These are phyloP conservation scores for Fusarium metavorans DNA, from an alignment of 2,329 filamentous ascomycete species.

Conservation along the genomic window DNA sequence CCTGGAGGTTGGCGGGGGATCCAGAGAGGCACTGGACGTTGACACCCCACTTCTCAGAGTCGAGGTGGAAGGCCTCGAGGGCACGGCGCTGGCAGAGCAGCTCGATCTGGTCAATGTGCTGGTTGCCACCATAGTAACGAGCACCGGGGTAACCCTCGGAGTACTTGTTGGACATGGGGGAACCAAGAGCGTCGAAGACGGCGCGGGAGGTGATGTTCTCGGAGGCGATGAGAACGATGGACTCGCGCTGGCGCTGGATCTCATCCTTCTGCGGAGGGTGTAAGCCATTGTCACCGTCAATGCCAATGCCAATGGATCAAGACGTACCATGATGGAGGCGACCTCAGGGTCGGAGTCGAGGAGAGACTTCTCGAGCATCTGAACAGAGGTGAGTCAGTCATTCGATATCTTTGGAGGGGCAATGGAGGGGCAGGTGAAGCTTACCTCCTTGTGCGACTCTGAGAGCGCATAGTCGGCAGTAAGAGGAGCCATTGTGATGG, in stretches of 20 bases:
- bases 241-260: slow-evolving; percentile 97
- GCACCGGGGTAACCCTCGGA: slow-evolving; percentile 98
- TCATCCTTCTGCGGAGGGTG: slow-evolving; percentile 77
- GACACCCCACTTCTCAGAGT: slow-evolving; percentile 94
- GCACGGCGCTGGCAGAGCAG: slow-evolving; percentile 94
- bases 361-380: slow-evolving; percentile 97
- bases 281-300: slow-evolving; percentile 43
- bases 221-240: slow-evolving; percentile 97
- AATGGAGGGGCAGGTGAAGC: slow-evolving; percentile 44
- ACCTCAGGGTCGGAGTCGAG: slow-evolving; percentile 94
- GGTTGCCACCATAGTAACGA: slow-evolving; percentile 98
- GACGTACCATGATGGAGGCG: slow-evolving; percentile 91
- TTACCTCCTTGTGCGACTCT: slow-evolving; percentile 66
- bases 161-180: slow-evolving; percentile 98
- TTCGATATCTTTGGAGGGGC: slow-evolving; percentile 21
- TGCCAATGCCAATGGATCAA: slow-evolving; percentile 1
- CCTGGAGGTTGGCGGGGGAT: slow-evolving; percentile 95
- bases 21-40: slow-evolving; percentile 96
- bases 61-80: slow-evolving; percentile 89
- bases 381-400: slow-evolving; percentile 31
- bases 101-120: slow-evolving; percentile 98
- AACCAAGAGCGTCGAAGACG: slow-evolving; percentile 96
- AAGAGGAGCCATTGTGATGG: slow-evolving; percentile 55
- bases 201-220: slow-evolving; percentile 99
- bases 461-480: slow-evolving; percentile 65